Base-by-base conservation (phyloP, 208 protist genomes). In the Spongospora subterranea region DNA sequence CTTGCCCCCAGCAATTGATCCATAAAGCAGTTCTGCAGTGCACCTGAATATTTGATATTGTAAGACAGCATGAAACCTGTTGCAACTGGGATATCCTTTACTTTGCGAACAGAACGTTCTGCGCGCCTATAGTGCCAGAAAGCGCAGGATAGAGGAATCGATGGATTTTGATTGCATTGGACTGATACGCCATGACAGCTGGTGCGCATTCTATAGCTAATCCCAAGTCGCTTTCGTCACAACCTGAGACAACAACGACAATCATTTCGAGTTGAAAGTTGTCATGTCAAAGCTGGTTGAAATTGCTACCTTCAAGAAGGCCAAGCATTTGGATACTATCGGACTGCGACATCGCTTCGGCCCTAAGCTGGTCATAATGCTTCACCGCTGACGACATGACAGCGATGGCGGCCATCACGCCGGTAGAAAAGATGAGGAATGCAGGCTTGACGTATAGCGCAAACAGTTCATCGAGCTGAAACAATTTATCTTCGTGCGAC, bases 41-140 rank as follows among this genome's bases (percentile, higher is more conserved):
- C 71, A 82, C 71, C 71, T 82, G 17, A 82, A 45, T n/a, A 39
- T 24, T 60, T 24, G 24, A 29, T 24, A 60, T 24, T 60, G 13
- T 29, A 60, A 24, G 24, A 60, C 6, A 60, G 50, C 50, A 60
- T 60, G 6, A 29, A 6, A 20, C 6, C 6, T 6, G 6, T 82
- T 35, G n/a, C 71, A 43, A 82, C 17, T 20, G 35, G 71, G 17
- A 82, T 43, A 29, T 65, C 29, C 54, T 29, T 29, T 29, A 82
- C 71, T 82, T 82, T 13, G 71, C 71, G n/a, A 82, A 82, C 6
- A 82, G 71, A 6, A 82, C 71, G n/a, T 82, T 82, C n/a, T 82
- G 71, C 6, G 17, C 71, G 35, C 71, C 71, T 20, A 82, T 82
- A 43, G 35, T 82, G 71, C 71, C 71, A 6, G 71, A 82, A 6